These are phyloP conservation scores for Blastocladiella emersonii DNA, from an alignment of 371 early-diverging fungal species.

Conservation along the genomic window DNA sequence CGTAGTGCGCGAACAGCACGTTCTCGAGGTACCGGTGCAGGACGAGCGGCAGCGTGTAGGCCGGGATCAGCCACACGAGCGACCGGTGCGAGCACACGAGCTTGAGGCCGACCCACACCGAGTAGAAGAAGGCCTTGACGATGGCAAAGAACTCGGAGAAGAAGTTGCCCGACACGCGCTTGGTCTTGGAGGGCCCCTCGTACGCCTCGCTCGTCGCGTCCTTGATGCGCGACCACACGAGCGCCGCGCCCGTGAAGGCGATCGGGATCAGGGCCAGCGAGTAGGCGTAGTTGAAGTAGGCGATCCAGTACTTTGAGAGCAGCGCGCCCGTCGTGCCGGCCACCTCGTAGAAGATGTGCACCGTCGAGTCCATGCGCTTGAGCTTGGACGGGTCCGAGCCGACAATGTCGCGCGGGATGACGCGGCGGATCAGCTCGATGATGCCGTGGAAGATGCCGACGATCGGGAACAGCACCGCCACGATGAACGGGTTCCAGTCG, in stretches of 20 bases:
- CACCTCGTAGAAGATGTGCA: slow-evolving; percentile 37
- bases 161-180: neutral
- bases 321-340: slow-evolving; percentile 37
- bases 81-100: slow-evolving; percentile 27
- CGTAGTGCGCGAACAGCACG: slow-evolving; percentile 25
- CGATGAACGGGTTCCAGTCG: slow-evolving; percentile 15
- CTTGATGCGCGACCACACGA: slow-evolving; percentile 17
- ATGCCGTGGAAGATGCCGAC: slow-evolving; percentile 33
- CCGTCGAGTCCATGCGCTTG: slow-evolving; percentile 32
- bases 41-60: slow-evolving; percentile 32
- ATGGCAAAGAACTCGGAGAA: too few relatives aligned
- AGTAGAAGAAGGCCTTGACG: slow-evolving; percentile 20
- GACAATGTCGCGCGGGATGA: slow-evolving; percentile 38
- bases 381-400: slow-evolving; percentile 38
- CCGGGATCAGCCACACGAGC: slow-evolving; percentile 34
- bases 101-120: slow-evolving; percentile 19
- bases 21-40: slow-evolving; percentile 37
- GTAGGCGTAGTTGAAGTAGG: slow-evolving; percentile 20
- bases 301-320: slow-evolving; percentile 23
- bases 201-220: too few relatives aligned
- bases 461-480: slow-evolving; percentile 23
- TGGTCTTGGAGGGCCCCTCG: too few relatives aligned
- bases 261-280: slow-evolving; percentile 29
- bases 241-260: slow-evolving; percentile 22
- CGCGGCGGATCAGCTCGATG: slow-evolving; percentile 37